A percentile compares a stretch with the other conserved stretches of the same genome.
phyloP scores from a whole-genome alignment of 2,329 filamentous ascomycete species.

The Aspergillus fumigatus region DNA sequence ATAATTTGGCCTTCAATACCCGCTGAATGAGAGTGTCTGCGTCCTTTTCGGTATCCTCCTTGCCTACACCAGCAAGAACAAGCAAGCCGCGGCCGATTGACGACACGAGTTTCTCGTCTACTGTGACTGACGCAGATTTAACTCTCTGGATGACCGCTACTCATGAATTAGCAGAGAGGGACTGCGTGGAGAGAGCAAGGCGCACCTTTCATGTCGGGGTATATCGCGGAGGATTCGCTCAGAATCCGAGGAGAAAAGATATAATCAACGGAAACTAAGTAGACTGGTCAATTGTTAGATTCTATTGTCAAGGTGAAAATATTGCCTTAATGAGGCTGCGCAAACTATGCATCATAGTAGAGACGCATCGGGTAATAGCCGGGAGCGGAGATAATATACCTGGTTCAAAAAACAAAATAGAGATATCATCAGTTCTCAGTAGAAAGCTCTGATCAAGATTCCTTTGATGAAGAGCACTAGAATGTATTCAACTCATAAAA shows the following conservation, averaged over 20 bases:
- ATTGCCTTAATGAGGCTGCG: neutral
- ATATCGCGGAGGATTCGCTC: neutral
- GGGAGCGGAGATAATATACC: neutral
- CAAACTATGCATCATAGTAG: neutral
- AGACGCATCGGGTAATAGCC: neutral
- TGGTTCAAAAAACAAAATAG: neutral
- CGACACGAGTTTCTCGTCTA: constrained; percentile 85
- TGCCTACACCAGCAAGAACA: constrained; percentile 86
- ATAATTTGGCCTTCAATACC: constrained; percentile 83
- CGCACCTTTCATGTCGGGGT: constrained; percentile 39
- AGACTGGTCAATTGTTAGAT: neutral
- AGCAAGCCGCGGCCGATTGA: constrained; percentile 86
- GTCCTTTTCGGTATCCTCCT: constrained; percentile 85
- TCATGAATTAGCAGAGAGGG: constrained; percentile 7
- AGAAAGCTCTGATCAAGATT: neutral
- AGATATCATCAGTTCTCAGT: neutral
- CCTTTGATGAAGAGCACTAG: neutral
- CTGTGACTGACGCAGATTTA: constrained; percentile 89
- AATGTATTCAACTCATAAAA: neutral
- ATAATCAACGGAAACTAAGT: neutral
- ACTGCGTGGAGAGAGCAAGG: neutral
- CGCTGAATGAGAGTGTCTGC: constrained; percentile 78
- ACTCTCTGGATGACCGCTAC: constrained; percentile 89
- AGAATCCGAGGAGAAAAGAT: neutral
- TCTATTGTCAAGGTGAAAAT: neutral